Base-by-base conservation (phyloP, 768 basidiomycete genomes). In the Rubroboletus satanas region DNA sequence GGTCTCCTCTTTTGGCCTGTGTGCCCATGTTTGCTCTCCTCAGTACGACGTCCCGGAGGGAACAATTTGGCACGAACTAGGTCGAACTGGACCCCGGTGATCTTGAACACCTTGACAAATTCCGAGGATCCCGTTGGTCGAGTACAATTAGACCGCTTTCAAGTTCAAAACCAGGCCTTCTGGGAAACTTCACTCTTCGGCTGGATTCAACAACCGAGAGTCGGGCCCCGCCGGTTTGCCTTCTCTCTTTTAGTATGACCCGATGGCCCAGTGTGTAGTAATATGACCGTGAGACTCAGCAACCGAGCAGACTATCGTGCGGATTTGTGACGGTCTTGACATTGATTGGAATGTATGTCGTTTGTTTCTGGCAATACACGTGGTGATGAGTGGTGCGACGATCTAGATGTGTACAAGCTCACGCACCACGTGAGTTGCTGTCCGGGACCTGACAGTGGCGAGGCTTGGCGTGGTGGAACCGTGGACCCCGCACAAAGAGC, bases 401-500 rank as follows among this genome's bases (percentile, higher is more conserved):
- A 28, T 51, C 15, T 41, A 36, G 31, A 31, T 28, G 44, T 45
- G 26, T 7, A 18, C 49, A 28, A 36, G 18, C 11, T 17, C 32
- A 41, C 17, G 26, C 23, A 53, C 49, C 23, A 18, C 26, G 28
- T 39, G 55, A 44, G 26, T 48, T 12, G 11, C 14, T 29, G 36
- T 38, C 23, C 32, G 5, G 14, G 48, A 35, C 39, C 29, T 55
- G 35, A 6, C 11, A 2, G 14, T 31, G 7, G 35, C 10, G 29
- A 18, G 29, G 35, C 47, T 52, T 43, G 42, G 48, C 45, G 31
- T 46, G 52, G 49, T 29, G 42, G 38, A 33, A 21, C 26, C 15
- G 45, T 29, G 42, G 33, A 33, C 21, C 26, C 15, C 38, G 62
- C 62, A 51, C 52, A 60, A 58, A 52, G 45, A 44, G 46, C 60